A percentile compares a stretch with the other conserved stretches of the same genome.
Evolutionary conservation across 2,329 filamentous ascomycete genomes (phyloP).

Genomic region (Verticillium nubilum): DNA sequence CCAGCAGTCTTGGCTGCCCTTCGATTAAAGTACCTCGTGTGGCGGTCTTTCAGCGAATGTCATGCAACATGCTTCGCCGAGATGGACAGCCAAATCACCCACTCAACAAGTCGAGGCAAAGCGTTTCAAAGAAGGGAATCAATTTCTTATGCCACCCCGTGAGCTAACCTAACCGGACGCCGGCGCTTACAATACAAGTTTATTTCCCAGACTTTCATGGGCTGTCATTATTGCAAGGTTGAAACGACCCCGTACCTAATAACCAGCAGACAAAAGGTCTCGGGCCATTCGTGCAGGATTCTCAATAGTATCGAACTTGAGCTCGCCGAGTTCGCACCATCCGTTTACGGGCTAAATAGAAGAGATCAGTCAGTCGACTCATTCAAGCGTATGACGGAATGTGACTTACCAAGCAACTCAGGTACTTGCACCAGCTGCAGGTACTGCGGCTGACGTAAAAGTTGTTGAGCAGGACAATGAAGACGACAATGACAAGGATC

Average conservation of each 20-base stretch:
- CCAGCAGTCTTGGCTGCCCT: too few relatives aligned
- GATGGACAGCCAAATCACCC: too few relatives aligned
- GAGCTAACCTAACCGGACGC: not conserved
- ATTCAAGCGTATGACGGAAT: not conserved
- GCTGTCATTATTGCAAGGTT: not conserved
- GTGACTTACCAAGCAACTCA: constrained; percentile 81
- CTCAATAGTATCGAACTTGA: constrained; percentile 11
- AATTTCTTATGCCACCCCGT: not conserved
- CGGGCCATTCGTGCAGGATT: not conserved
- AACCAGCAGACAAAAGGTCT: not conserved
- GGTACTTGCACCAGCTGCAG: constrained; percentile 91
- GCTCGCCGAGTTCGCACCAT: constrained; percentile 54
- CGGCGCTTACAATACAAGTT: not conserved
- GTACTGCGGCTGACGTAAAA: constrained; percentile 76
- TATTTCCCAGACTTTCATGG: not conserved
- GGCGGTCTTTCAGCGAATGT: too few relatives aligned
- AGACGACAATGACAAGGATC: constrained; percentile 75
- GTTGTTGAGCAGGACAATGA: constrained; percentile 82
- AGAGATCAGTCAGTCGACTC: constrained; percentile 15
- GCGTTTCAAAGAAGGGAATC: not conserved
- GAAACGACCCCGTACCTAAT: not conserved
- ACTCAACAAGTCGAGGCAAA: too few relatives aligned
- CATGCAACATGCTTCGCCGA: too few relatives aligned
- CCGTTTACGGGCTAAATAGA: constrained; percentile 51
- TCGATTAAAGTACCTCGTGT: too few relatives aligned